Conservation (phyloP, 345 rosid genomes). For the Citrus cavaleriei region DNA sequence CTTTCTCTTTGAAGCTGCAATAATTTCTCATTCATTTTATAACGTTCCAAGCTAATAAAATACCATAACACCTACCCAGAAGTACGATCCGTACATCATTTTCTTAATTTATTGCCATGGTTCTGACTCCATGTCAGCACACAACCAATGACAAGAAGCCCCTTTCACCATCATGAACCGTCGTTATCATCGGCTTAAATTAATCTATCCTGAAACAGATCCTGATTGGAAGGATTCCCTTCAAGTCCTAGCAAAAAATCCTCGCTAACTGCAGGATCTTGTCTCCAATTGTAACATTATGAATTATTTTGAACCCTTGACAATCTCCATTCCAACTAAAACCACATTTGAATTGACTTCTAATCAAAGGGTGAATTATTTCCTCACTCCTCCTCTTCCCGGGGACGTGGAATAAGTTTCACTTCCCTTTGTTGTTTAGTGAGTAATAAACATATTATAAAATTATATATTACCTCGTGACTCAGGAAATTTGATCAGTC, state of each 20-base stretch:
- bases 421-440: background rate
- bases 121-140: background rate
- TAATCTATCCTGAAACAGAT: background rate
- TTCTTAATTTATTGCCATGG: background rate
- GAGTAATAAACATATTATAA: too few relatives aligned
- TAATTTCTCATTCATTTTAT: background rate
- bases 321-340: slow-evolving; percentile 17
- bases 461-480: too few relatives aligned
- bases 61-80: background rate
- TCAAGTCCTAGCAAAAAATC: slow-evolving; percentile 6
- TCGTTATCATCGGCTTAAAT: background rate
- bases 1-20: background rate
- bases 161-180: background rate
- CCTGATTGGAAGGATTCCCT: slow-evolving; percentile 11
- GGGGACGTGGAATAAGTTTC: background rate
- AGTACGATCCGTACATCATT: background rate
- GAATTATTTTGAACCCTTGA: slow-evolving; percentile 7
- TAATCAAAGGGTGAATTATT: slow-evolving; percentile 21
- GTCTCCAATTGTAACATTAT: slow-evolving; percentile 1
- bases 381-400: too few relatives aligned
- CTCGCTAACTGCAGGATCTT: slow-evolving; percentile 7
- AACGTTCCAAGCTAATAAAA: background rate
- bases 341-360: slow-evolving; percentile 27
- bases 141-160: background rate
- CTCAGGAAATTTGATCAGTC: too few relatives aligned